These are phyloP conservation scores for Wallacemonas sp. DNA, from an alignment of 208 protist genomes.

Conservation along the genomic window DNA sequence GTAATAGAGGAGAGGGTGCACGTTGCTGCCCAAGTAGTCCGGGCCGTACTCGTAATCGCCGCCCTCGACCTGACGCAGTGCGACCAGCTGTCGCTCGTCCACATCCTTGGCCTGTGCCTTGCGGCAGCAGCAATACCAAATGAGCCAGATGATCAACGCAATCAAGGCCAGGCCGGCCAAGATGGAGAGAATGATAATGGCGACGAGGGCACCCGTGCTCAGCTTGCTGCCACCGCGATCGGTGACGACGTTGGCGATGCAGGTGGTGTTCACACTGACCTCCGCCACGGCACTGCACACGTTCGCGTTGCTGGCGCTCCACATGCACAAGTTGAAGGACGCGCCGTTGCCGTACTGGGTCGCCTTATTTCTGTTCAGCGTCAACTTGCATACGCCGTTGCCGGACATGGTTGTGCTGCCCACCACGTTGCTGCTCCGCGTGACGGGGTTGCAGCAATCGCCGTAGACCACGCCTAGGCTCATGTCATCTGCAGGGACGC, in stretches of 20 bases:
- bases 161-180: slow-evolving; percentile 34
- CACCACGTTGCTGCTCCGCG: slow-evolving; percentile 26
- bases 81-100: slow-evolving; percentile 25
- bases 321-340: slow-evolving; percentile 55
- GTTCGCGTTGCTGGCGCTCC: slow-evolving; percentile 33
- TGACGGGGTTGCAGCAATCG: slow-evolving; percentile 48
- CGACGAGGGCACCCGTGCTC: slow-evolving; percentile 25
- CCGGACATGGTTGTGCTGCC: slow-evolving; percentile 18
- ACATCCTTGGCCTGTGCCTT: slow-evolving; percentile 17
- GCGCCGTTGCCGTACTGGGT: slow-evolving; percentile 25
- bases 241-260: slow-evolving; percentile 13
- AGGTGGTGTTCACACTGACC: slow-evolving; percentile 29
- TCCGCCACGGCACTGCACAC: slow-evolving; percentile 53
- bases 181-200: slow-evolving; percentile 42
- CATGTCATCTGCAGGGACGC: slow-evolving; percentile 10
- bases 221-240: slow-evolving; percentile 20
- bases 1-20: slow-evolving; percentile 48
- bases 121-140: slow-evolving; percentile 45
- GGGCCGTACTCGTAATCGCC: slow-evolving; percentile 23
- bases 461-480: slow-evolving; percentile 46
- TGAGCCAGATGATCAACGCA: slow-evolving; percentile 32
- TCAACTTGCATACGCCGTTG: slow-evolving; percentile 37
- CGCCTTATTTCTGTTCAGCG: slow-evolving; percentile 23
- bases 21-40: slow-evolving; percentile 12
- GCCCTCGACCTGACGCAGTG: slow-evolving; percentile 29